phyloP scores from a whole-genome alignment of 2,329 filamentous ascomycete species.

The Sarocladium strictum region DNA sequence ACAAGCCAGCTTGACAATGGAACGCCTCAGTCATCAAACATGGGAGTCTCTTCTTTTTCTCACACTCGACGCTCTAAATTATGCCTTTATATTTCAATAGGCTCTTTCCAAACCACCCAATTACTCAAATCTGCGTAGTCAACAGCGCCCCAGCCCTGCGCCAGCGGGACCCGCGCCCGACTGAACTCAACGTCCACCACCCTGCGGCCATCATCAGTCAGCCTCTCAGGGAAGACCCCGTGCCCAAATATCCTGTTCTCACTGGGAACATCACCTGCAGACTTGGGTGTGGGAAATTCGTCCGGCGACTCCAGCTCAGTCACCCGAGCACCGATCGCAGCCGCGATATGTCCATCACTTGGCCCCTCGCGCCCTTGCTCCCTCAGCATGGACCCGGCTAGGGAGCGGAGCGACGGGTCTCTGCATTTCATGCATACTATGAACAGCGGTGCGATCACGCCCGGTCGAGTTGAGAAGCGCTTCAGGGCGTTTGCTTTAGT shows the following conservation, averaged over 20 bases:
- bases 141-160: conserved; percentile 5
- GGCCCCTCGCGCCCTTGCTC: conserved; percentile 10
- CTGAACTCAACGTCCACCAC: conserved; percentile 4
- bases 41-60: too few species aligned
- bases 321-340: conserved; percentile 2
- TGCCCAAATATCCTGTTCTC: neutral
- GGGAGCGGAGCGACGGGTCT: neutral
- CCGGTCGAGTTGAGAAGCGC: conserved; percentile 9
- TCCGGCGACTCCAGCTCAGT: conserved; percentile 1
- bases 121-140: neutral
- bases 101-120: conserved; percentile 3
- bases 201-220: neutral
- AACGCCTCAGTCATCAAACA: neutral
- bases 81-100: conserved; percentile 1
- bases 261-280: neutral
- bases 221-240: conserved; percentile 1
- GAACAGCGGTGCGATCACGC: conserved; percentile 5
- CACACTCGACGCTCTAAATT: neutral
- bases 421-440: conserved; percentile 7
- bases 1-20: neutral
- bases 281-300: neutral
- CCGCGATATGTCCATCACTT: conserved; percentile 8
- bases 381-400: neutral
- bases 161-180: neutral
- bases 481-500: neutral